Evolutionary conservation across 1,139 yeast species (phyloP).

Genomic region (Lodderomyces orthopsilosis): DNA sequence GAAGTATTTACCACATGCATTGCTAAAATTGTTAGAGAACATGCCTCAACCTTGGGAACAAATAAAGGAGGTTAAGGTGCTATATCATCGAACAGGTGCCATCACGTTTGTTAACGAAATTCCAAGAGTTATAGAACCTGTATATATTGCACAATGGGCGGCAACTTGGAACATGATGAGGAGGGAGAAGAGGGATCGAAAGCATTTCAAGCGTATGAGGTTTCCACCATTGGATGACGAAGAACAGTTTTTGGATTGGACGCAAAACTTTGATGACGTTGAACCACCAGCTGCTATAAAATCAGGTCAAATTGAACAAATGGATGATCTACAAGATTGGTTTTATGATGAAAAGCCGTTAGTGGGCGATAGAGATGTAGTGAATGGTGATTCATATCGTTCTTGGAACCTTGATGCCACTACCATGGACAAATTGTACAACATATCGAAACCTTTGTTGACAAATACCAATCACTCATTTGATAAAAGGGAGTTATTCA

Average conservation of each 20-base stretch:
- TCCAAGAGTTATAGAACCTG: constrained; percentile 90
- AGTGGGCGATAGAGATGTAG: constrained; percentile 48
- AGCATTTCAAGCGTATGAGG: constrained; percentile 85
- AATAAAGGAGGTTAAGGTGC: constrained; percentile 76
- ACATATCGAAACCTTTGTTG: constrained; percentile 67
- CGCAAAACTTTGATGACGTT: constrained; percentile 69
- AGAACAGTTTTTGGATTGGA: constrained; percentile 86
- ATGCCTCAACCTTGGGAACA: constrained; percentile 99
- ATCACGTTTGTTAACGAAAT: constrained; percentile 91
- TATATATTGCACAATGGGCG: constrained; percentile 95
- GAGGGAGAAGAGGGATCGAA: constrained; percentile 85
- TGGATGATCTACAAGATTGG: constrained; percentile 68
- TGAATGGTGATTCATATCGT: constrained; percentile 76
- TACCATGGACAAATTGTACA: constrained; percentile 63
- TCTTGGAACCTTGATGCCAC: constrained; percentile 65
- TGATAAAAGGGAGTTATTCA: constrained; percentile 73
- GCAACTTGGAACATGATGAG: constrained; percentile 91
- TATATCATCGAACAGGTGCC: constrained; percentile 91
- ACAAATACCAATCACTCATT: constrained; percentile 66
- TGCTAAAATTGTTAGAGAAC: constrained; percentile 81
- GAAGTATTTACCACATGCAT: constrained; percentile 94
- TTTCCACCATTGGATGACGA: constrained; percentile 98
- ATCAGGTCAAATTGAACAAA: constrained; percentile 56
- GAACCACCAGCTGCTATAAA: constrained; percentile 72
- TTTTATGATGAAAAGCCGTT: constrained; percentile 77